phyloP scores from a whole-genome alignment of 805 yeast genomes.

The Starmerella vaccinii region DNA sequence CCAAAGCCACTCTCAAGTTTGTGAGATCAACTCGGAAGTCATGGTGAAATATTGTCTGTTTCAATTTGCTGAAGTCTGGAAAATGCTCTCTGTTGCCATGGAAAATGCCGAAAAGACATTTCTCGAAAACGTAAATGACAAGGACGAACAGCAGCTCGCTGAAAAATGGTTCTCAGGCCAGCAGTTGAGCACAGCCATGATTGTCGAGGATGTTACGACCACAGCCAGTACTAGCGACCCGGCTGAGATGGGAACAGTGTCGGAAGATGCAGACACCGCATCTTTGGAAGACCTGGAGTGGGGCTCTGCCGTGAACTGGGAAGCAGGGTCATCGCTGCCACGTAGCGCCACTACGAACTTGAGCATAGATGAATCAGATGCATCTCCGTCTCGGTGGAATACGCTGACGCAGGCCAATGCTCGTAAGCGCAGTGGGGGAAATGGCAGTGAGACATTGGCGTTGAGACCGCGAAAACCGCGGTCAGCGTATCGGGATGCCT shows the following conservation, averaged over 20 bases:
- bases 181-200: background rate
- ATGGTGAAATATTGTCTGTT: slow-evolving; percentile 25
- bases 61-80: slow-evolving; percentile 21
- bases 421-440: background rate
- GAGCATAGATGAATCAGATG: slow-evolving; percentile 1
- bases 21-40: slow-evolving; percentile 46
- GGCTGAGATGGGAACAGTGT: background rate
- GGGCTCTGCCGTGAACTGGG: slow-evolving; percentile 7
- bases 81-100: slow-evolving; percentile 18
- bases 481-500: slow-evolving; percentile 1
- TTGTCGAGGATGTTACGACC: background rate
- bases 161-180: slow-evolving; percentile 17
- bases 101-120: slow-evolving; percentile 16
- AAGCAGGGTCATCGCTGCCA: background rate
- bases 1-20: slow-evolving; percentile 43
- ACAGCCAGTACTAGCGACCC: background rate
- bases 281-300: slow-evolving; percentile 4
- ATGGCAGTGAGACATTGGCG: background rate
- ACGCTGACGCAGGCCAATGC: background rate
- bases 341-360: background rate
- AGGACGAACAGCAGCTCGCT: slow-evolving; percentile 11
- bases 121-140: slow-evolving; percentile 3
- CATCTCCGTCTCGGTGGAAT: background rate
- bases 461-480: slow-evolving; percentile 1
- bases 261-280: background rate